Evolutionary conservation across 73 alveolate genomes (phyloP).

Genomic region (Paramecium caudatum): DNA sequence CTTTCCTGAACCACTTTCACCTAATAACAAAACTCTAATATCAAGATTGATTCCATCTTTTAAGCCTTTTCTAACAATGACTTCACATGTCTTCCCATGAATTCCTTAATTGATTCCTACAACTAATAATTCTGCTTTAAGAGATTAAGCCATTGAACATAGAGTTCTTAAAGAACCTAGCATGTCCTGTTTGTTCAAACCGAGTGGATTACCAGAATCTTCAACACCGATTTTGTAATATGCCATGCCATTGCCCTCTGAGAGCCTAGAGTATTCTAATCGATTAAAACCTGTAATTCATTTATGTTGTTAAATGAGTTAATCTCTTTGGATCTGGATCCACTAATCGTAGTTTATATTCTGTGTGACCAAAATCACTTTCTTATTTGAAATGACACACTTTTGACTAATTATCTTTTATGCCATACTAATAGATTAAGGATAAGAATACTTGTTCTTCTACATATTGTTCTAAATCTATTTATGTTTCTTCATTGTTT

Average conservation of each 20-base stretch:
- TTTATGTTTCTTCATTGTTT: constrained; percentile 21
- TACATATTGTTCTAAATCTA: constrained; percentile 45
- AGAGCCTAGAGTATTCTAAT: constrained; percentile 27
- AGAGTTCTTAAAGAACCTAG: constrained; percentile 89
- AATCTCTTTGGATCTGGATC: constrained; percentile 87
- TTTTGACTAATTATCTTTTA: not conserved
- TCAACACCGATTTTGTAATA: constrained; percentile 96
- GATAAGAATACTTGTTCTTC: constrained; percentile 1
- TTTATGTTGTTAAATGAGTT: constrained; percentile 90
- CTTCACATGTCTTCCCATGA: constrained; percentile 93
- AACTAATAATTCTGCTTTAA: constrained; percentile 85
- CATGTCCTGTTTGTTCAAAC: constrained; percentile 93
- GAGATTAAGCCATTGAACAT: constrained; percentile 86
- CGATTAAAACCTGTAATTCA: constrained; percentile 92
- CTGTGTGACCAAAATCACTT: constrained; percentile 94
- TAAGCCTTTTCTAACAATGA: constrained; percentile 87
- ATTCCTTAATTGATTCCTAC: constrained; percentile 80
- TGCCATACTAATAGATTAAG: not conserved
- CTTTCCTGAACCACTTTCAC: constrained; percentile 93
- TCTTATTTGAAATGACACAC: constrained; percentile 79
- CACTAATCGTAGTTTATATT: constrained; percentile 92
- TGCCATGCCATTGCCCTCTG: constrained; percentile 97
- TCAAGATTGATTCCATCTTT: constrained; percentile 87
- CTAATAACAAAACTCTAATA: constrained; percentile 89
- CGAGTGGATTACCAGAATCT: constrained; percentile 96